These are phyloP conservation scores for Tolypocladium endophyticum DNA, from an alignment of 2,329 filamentous ascomycete species.

Conservation along the genomic window DNA sequence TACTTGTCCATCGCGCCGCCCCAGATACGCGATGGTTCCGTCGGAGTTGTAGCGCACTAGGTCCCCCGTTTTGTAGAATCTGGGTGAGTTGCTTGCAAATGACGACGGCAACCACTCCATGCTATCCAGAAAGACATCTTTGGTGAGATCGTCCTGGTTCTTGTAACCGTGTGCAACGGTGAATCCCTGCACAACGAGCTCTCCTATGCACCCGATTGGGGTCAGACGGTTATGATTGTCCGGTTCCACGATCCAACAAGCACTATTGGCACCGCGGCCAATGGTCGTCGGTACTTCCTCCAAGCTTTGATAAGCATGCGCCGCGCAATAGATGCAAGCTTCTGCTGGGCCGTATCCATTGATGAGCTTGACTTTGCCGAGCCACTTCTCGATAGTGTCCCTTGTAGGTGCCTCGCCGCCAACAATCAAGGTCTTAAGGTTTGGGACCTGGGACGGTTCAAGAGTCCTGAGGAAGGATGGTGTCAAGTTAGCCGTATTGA, in stretches of 20 bases:
- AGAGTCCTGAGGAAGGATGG: conserved; percentile 1
- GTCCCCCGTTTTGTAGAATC: conserved; percentile 9
- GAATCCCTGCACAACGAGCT: neutral
- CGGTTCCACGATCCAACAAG: neutral
- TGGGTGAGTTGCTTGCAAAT: neutral
- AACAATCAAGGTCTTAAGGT: conserved; percentile 1
- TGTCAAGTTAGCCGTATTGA: neutral
- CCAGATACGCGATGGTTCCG: conserved; percentile 7
- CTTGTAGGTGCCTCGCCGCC: conserved; percentile 2
- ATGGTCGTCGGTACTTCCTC: neutral
- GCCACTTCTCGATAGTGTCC: neutral
- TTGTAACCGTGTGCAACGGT: neutral
- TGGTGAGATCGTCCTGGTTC: neutral
- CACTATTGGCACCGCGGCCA: no score
- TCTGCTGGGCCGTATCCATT: neutral
- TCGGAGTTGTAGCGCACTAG: conserved; percentile 18
- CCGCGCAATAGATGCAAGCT: neutral
- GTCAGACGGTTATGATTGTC: neutral
- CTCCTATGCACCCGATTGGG: neutral
- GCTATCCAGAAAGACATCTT: neutral
- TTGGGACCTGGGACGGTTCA: neutral
- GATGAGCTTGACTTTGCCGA: neutral
- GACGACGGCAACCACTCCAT: neutral
- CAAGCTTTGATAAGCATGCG: neutral
- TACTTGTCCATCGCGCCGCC: conserved; percentile 14